These are phyloP conservation scores for Solanum piurae DNA, from an alignment of 257 asterid species.

Conservation along the genomic window DNA sequence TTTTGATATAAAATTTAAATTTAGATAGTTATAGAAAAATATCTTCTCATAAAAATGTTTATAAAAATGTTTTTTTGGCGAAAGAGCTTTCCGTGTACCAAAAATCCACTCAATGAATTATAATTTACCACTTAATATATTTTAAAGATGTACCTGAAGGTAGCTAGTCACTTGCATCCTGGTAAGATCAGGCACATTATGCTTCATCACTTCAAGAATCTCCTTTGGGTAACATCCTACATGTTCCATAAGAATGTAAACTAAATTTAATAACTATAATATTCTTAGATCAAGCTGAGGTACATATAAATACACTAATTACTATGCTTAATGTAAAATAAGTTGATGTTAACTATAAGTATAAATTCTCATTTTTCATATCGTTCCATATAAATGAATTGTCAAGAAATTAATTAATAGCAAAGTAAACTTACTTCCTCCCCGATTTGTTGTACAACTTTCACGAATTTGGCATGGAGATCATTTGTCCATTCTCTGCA, in stretches of 20 bases:
- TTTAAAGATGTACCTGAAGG: conserved; percentile 7
- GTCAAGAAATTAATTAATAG: neutral
- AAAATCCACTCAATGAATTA: neutral
- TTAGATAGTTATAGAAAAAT: neutral
- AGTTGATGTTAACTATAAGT: neutral
- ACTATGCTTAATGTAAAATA: neutral
- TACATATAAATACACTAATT: neutral
- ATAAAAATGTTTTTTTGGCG: too few relatives aligned
- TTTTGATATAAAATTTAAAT: too few relatives aligned
- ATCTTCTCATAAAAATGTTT: neutral
- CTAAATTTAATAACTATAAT: neutral
- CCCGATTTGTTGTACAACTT: neutral
- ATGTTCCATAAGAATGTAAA: neutral
- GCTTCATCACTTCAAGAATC: neutral
- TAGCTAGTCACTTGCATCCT: conserved; percentile 25
- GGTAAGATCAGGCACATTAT: conserved; percentile 11
- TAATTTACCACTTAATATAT: neutral
- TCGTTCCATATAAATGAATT: neutral
- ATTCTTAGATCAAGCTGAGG: neutral
- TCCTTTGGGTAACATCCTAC: neutral
- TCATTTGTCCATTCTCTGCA: neutral
- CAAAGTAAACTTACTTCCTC: neutral
- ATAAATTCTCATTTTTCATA: neutral
- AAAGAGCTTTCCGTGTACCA: neutral
- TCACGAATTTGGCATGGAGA: neutral